A percentile compares a stretch with the other conserved stretches of the same genome.
Evolutionary conservation across 768 basidiomycete species (phyloP).

Genomic region (Neoboletus magnificus): DNA sequence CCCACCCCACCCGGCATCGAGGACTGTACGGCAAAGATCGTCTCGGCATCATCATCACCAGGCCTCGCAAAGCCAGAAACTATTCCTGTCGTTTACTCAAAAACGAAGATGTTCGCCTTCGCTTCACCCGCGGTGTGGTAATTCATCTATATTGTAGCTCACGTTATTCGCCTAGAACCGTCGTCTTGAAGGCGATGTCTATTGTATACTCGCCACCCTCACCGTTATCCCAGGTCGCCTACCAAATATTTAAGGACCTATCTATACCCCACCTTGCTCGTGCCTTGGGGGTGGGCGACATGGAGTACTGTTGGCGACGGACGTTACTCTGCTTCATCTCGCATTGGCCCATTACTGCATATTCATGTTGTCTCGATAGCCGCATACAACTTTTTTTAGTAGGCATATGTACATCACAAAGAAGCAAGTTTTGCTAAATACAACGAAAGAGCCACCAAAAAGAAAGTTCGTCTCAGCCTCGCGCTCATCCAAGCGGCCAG

Average conservation of each 20-base stretch:
- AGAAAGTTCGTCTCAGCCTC: background rate
- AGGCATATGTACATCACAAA: conserved; percentile 36
- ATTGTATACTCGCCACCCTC: conserved; percentile 23
- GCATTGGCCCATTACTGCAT: conserved; percentile 29
- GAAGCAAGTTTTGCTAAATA: conserved; percentile 30
- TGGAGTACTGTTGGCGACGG: conserved; percentile 22
- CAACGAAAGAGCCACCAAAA: conserved; percentile 3
- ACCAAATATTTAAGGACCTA: conserved; percentile 32
- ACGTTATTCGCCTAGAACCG: conserved; percentile 22
- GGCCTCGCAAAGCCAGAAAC: conserved; percentile 23
- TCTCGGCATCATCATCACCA: conserved; percentile 39
- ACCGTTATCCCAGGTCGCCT: conserved; percentile 6
- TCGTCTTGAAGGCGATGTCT: conserved; percentile 30
- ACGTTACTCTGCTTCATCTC: conserved; percentile 27
- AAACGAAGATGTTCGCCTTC: conserved; percentile 62
- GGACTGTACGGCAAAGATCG: conserved; percentile 48
- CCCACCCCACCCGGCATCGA: conserved; percentile 55
- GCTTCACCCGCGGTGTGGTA: conserved; percentile 63
- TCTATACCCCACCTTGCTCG: conserved; percentile 29
- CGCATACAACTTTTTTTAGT: conserved; percentile 30
- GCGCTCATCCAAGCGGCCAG: background rate
- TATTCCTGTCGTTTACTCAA: conserved; percentile 34
- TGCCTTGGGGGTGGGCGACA: conserved; percentile 24
- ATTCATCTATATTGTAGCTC: conserved; percentile 23
- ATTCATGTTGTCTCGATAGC: conserved; percentile 38